Conservation (phyloP, 345 rosid species). For the Salix udensis region DNA sequence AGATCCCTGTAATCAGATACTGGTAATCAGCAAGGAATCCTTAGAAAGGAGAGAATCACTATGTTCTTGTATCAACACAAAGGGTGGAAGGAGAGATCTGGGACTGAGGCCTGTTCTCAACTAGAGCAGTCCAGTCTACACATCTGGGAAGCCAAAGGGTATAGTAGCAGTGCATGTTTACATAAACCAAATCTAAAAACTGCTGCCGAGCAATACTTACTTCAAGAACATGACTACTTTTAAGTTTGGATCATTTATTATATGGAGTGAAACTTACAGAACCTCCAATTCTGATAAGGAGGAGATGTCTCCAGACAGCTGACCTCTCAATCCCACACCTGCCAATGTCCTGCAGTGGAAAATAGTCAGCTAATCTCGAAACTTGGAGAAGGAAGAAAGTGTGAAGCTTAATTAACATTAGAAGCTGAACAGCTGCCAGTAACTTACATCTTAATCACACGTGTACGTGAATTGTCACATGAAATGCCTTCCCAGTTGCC, state of each 20-base stretch:
- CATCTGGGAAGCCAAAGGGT: no score
- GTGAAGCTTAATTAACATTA: not conserved
- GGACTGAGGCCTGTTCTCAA: no score
- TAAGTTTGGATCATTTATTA: not conserved
- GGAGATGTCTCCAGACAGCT: conserved; percentile 50
- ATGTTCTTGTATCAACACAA: no score
- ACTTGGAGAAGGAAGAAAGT: not conserved
- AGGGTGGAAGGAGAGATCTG: not conserved
- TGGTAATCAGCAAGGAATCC: conserved; percentile 7
- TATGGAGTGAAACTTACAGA: conserved; percentile 42
- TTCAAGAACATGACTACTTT: not conserved
- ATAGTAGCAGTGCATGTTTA: not conserved
- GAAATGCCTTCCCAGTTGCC: conserved; percentile 59
- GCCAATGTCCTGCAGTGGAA: conserved; percentile 53
- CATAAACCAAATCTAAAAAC: no score
- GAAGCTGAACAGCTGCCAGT: not conserved
- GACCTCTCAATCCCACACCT: conserved; percentile 50
- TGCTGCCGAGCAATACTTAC: no score
- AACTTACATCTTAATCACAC: conserved; percentile 54
- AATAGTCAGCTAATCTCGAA: not conserved
- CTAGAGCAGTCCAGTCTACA: no score
- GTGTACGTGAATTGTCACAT: conserved; percentile 46
- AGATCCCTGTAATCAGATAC: conserved; percentile 58
- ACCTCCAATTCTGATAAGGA: conserved; percentile 50
- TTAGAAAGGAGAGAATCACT: not conserved